Percentiles rank a stretch among this genome's conserved stretches.
phyloP scores from a whole-genome alignment of 2,329 filamentous ascomycete genomes.

The Clarireedia homoeocarpa region DNA sequence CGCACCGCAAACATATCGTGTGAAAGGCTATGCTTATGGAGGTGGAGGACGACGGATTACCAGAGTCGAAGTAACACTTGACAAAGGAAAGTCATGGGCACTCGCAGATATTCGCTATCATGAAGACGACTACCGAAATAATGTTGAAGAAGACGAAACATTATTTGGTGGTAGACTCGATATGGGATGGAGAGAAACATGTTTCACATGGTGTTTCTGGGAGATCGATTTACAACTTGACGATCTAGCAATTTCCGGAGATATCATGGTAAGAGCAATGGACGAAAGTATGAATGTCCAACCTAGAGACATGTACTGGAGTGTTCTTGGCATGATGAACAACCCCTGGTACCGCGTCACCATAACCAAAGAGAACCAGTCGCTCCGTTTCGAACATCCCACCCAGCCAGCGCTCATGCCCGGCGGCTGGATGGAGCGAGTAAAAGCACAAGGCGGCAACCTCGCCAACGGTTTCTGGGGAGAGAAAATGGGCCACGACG shows the following conservation, averaged over 20 bases:
- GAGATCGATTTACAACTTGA: conserved; percentile 57
- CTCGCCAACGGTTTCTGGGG: conserved; percentile 80
- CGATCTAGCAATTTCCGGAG: conserved; percentile 55
- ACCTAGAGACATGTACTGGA: conserved; percentile 94
- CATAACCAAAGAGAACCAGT: conserved; percentile 58
- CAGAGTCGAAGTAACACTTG: conserved; percentile 73
- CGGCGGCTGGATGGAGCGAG: conserved; percentile 88
- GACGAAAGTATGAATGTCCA: conserved; percentile 83
- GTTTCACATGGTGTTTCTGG: conserved; percentile 94
- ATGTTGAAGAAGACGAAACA: conserved; percentile 45
- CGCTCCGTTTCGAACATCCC: conserved; percentile 76
- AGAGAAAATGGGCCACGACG: conserved; percentile 50
- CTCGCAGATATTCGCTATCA: conserved; percentile 73
- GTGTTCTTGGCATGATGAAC: conserved; percentile 94
- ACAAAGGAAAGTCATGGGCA: conserved; percentile 74
- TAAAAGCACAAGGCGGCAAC: conserved; percentile 76
- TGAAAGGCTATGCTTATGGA: conserved; percentile 79
- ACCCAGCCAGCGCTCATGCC: conserved; percentile 70
- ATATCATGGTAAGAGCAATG: conserved; percentile 79
- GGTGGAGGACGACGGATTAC: conserved; percentile 81
- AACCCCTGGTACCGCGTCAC: conserved; percentile 86
- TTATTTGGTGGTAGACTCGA: conserved; percentile 73
- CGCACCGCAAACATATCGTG: conserved; percentile 48
- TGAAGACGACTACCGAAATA: conserved; percentile 73
- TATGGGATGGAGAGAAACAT: conserved; percentile 71